Evolutionary conservation across 257 asterid genomes (phyloP).

Genomic region (Plantago elongata): DNA sequence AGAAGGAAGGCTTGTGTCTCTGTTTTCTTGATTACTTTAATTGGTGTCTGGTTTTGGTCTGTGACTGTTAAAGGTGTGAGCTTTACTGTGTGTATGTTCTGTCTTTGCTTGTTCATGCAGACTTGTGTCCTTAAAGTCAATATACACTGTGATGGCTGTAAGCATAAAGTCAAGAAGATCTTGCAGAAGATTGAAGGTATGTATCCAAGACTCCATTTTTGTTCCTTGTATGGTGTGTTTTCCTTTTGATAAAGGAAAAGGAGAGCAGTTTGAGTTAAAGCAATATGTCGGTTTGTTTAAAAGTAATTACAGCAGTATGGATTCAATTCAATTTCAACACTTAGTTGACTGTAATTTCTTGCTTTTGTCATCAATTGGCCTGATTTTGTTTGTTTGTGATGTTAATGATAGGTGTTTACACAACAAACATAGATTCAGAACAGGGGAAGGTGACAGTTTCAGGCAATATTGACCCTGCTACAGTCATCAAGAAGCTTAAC

Average conservation of each 20-base stretch:
- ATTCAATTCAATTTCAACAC: too few species aligned
- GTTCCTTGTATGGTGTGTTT: too few species aligned
- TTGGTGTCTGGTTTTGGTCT: slow-evolving; percentile 7
- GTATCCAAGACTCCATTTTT: too few species aligned
- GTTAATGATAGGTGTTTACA: slow-evolving; percentile 64
- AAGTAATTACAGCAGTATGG: too few species aligned
- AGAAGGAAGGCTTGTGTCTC: too few species aligned
- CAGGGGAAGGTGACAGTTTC: slow-evolving; percentile 89
- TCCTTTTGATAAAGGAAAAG: background rate
- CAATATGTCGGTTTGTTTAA: too few species aligned
- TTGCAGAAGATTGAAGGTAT: slow-evolving; percentile 93
- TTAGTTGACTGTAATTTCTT: background rate
- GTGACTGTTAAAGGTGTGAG: slow-evolving; percentile 29
- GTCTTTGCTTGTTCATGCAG: slow-evolving; percentile 71
- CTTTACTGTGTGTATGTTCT: slow-evolving; percentile 38
- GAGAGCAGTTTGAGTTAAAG: too few species aligned
- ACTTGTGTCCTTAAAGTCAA: slow-evolving; percentile 92
- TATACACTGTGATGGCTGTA: slow-evolving; percentile 97
- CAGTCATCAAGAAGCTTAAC: slow-evolving; percentile 77
- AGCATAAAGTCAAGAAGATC: slow-evolving; percentile 84
- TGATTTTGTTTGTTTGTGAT: background rate
- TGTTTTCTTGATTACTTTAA: background rate
- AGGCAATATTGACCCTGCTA: slow-evolving; percentile 72
- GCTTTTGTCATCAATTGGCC: slow-evolving; percentile 1
- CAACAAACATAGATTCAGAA: slow-evolving; percentile 65